These are phyloP conservation scores for Physocladia obscura DNA, from an alignment of 192 early-diverging fungal genomes.

Conservation along the genomic window DNA sequence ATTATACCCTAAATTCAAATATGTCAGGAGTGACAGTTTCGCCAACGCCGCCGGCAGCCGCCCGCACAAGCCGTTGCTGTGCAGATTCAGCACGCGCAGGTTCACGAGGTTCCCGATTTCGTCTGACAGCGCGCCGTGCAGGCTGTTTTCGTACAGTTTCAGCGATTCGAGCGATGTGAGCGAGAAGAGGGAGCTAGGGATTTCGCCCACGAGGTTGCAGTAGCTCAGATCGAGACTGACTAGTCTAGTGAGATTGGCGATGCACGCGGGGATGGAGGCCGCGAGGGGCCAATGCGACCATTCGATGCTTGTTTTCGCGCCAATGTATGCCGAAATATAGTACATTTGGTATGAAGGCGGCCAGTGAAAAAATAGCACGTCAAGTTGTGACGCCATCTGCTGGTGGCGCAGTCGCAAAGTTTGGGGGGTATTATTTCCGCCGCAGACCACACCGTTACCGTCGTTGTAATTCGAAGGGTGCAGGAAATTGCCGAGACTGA, in stretches of 20 bases:
- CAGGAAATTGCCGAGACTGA: not conserved
- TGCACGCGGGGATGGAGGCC: not conserved
- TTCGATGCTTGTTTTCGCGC: not conserved
- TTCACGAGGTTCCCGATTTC: constrained; percentile 8
- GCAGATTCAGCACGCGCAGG: constrained; percentile 2
- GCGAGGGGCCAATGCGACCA: not conserved
- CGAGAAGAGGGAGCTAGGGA: not conserved
- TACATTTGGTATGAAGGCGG: not conserved
- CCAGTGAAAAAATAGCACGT: not conserved
- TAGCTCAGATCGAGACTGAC: not conserved
- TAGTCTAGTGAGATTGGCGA: not conserved
- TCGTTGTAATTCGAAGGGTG: not conserved
- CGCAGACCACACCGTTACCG: not conserved
- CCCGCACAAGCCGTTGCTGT: not conserved
- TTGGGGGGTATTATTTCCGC: too few species aligned
- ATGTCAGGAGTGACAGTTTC: not conserved
- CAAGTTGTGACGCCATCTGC: not conserved
- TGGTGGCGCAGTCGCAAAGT: too few species aligned
- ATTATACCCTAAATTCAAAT: constrained; percentile 10
- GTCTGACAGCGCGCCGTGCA: not conserved
- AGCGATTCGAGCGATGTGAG: not conserved
- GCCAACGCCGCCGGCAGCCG: not conserved
- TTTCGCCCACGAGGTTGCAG: not conserved
- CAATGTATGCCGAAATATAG: not conserved
- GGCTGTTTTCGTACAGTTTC: constrained; percentile 4